Percentiles rank a stretch among this genome's conserved stretches.
These are phyloP conservation scores for Aspergillus sp. DNA, from an alignment of 2,329 filamentous ascomycete species.

Conservation along the genomic window DNA sequence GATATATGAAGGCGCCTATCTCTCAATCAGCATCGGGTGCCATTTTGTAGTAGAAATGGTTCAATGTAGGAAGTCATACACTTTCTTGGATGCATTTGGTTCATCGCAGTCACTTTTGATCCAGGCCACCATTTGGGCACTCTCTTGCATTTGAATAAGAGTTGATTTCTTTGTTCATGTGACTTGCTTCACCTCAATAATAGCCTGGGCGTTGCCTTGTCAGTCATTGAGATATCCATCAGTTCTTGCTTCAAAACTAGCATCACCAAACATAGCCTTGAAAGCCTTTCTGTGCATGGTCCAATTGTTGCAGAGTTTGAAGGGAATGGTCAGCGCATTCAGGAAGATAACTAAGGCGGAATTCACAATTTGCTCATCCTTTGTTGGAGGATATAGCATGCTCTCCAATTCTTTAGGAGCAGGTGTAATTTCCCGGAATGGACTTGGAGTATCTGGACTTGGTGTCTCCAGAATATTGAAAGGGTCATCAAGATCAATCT, in stretches of 20 bases:
- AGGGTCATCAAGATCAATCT: background rate
- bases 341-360: constrained; percentile 10
- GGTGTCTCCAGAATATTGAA: background rate
- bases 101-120: constrained; percentile 4
- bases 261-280: constrained; percentile 5
- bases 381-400: constrained; percentile 7
- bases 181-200: constrained; percentile 12
- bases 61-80: background rate
- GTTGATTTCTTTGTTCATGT: background rate
- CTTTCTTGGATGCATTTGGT: background rate
- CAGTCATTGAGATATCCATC: constrained; percentile 13
- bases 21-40: background rate
- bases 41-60: background rate
- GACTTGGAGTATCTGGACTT: background rate
- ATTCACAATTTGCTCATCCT: constrained; percentile 17
- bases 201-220: background rate
- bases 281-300: constrained; percentile 9
- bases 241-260: constrained; percentile 10
- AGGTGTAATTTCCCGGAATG: constrained; percentile 1
- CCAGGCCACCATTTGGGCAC: constrained; percentile 10
- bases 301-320: constrained; percentile 6
- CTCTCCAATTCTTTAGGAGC: constrained; percentile 5
- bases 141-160: constrained; percentile 12
- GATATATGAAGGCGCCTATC: background rate
- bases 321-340: constrained; percentile 10